Evolutionary conservation across 2,329 filamentous ascomycete genomes (phyloP).

Genomic region (Neocatenulostroma microsporum): DNA sequence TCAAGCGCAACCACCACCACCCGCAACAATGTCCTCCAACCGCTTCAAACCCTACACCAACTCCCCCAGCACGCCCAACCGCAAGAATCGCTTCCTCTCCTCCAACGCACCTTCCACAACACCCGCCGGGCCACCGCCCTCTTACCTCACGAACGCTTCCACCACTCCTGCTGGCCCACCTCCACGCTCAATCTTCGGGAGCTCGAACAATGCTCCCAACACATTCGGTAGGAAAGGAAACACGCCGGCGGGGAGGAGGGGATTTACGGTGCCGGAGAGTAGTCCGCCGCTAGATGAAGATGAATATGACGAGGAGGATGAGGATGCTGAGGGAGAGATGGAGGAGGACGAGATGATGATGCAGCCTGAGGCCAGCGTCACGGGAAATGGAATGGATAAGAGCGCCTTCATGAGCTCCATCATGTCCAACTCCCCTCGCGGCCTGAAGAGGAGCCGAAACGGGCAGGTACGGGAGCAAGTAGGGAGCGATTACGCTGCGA

Average conservation of each 20-base stretch:
- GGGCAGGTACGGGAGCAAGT: constrained; percentile 36
- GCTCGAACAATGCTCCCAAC: constrained; percentile 25
- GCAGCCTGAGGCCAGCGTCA: background rate
- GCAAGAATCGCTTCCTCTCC: constrained; percentile 15
- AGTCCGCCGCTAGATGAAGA: constrained; percentile 28
- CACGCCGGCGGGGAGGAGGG: constrained; percentile 17
- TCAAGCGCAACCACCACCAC: no score
- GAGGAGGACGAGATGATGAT: constrained; percentile 21
- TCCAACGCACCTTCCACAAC: constrained; percentile 28
- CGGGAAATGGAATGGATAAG: constrained; percentile 11
- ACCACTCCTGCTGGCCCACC: constrained; percentile 30
- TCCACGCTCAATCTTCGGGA: constrained; percentile 28
- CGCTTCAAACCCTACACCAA: no score
- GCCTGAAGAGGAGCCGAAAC: constrained; percentile 33
- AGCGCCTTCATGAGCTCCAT: constrained; percentile 16
- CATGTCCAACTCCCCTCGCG: constrained; percentile 22
- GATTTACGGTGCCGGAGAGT: constrained; percentile 31
- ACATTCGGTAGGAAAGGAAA: constrained; percentile 20
- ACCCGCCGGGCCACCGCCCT: constrained; percentile 29
- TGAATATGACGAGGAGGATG: constrained; percentile 28
- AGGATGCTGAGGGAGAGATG: constrained; percentile 31
- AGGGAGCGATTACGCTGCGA: constrained; percentile 57
- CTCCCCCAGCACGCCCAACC: constrained; percentile 23
- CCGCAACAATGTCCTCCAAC: no score
- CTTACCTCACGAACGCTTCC: constrained; percentile 25